A percentile compares a stretch with the other conserved stretches of the same genome.
Evolutionary conservation across 192 early-diverging fungal species (phyloP).

Genomic region (Coemansia interrupta): DNA sequence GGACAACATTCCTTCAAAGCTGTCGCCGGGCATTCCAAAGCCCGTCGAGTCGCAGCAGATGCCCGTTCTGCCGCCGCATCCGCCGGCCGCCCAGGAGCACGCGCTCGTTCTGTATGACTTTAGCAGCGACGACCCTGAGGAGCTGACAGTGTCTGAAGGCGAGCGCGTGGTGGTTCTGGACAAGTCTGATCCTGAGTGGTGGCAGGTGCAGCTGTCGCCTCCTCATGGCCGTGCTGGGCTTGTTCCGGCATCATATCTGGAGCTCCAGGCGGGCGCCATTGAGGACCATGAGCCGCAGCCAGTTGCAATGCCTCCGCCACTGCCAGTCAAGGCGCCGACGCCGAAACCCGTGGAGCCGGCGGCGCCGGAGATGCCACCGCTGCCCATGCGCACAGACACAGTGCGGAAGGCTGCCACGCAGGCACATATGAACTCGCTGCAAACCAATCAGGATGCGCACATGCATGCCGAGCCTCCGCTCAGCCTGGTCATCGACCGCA

Average conservation of each 20-base stretch:
- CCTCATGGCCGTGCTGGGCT: conserved; percentile 64
- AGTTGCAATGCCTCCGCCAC: not conserved
- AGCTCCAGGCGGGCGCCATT: conserved; percentile 15
- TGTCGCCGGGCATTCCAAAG: conserved; percentile 4
- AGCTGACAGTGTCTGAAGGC: conserved; percentile 80
- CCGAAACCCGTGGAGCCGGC: not conserved
- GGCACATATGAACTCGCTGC: conserved; percentile 3
- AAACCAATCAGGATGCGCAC: not conserved
- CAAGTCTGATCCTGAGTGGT: conserved; percentile 85
- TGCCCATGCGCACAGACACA: conserved; percentile 31
- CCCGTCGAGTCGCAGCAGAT: not conserved
- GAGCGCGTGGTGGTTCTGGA: conserved; percentile 83
- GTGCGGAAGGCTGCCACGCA: conserved; percentile 27
- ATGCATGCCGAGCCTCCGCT: not conserved
- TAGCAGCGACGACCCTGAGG: conserved; percentile 75
- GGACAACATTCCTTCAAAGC: conserved; percentile 4
- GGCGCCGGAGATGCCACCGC: conserved; percentile 4
- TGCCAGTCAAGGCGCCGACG: no score
- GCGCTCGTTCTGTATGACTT: conserved; percentile 78
- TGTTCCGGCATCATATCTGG: conserved; percentile 81
- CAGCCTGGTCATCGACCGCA: conserved; percentile 10
- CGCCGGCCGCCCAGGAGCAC: conserved; percentile 14
- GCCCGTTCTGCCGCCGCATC: conserved; percentile 8
- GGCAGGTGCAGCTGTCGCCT: conserved; percentile 65
- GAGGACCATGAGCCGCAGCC: conserved; percentile 3